Evolutionary conservation across 2,329 filamentous ascomycete genomes (phyloP), one percentile per base, ranked within the genome.

Genomic region (Trichoderma asperellum): DNA sequence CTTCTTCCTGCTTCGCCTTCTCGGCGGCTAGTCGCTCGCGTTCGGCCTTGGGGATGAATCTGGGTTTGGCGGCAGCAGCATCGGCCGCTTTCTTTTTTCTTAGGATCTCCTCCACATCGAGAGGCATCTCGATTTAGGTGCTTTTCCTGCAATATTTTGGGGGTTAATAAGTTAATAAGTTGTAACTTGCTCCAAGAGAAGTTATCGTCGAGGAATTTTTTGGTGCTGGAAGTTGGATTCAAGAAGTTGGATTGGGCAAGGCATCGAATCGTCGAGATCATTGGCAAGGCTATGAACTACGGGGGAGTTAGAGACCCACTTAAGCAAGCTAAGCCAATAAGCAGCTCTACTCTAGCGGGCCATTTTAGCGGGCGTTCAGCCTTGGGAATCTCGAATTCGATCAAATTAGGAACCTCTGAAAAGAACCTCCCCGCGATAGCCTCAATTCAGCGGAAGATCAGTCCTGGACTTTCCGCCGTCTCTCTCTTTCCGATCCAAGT

Each of bases 11-110:
- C 77, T 88, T 85, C 37, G 89, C 86, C 81, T 93, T 93, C 76
- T 96, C 92, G 18, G 93, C 84, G 35, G 93, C 93, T 32, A 96
- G 80, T 70, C 89, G 88, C 78, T 97, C 93, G 68, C 94, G 88
- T 78, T 97, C 88, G 37, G 91, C 91, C 82, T 92, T 96, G 5
- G 92, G 91, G 27, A 97, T 83, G 77, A 96, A 97, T 79, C 93
- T 94, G 5, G 94, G 94, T 84, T 96, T 97, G 68, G 92, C 87
- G 11, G 93, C 91, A 18, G 91, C 93, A 43, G 91, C 92, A 80
- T 96, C 93, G 34, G 92, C 91, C 71, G 92, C 93, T 77, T 92
- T 92, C 84, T 96, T 96, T 81, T 94, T 91, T 73, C 89, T 88
- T 27, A 97, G 81, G 5, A 97, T 86, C 74, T 97, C 92, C 79